Percentiles rank a stretch among this genome's conserved stretches.
Evolutionary conservation across 176 grass and related monocot species (phyloP).

Genomic region (Carex scoparia): DNA sequence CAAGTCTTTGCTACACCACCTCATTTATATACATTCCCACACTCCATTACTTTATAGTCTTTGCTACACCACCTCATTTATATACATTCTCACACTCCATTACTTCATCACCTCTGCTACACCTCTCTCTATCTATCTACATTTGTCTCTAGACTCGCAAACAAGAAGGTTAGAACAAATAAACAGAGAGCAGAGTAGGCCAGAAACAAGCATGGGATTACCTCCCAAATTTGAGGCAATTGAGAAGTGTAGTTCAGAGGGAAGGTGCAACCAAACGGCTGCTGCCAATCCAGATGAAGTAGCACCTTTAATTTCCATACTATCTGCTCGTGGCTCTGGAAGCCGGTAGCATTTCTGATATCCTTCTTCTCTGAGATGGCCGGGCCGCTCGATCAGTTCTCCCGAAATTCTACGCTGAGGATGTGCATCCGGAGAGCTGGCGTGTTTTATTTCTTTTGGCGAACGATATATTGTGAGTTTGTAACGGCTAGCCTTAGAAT

Average conservation of each 20-base stretch:
- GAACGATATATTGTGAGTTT: slow-evolving; percentile 31
- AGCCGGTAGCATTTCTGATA: slow-evolving; percentile 72
- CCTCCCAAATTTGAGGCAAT: slow-evolving; percentile 56
- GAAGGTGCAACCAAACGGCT: slow-evolving; percentile 58
- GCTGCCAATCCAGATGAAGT: slow-evolving; percentile 70
- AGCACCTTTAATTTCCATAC: slow-evolving; percentile 67
- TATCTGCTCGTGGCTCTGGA: slow-evolving; percentile 89
- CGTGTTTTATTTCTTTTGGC: slow-evolving; percentile 75
- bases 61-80: slow-evolving; percentile 35
- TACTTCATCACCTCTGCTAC: slow-evolving; percentile 14
- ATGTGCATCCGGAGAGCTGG: slow-evolving; percentile 98
- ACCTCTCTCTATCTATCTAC: slow-evolving; percentile 2
- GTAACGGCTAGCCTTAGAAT: slow-evolving; percentile 69
- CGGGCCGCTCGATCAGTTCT: slow-evolving; percentile 59
- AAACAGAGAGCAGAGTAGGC: slow-evolving; percentile 13
- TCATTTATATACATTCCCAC: slow-evolving; percentile 53
- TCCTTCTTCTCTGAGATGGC: slow-evolving; percentile 8
- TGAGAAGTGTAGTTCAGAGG: slow-evolving; percentile 64
- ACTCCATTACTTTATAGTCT: slow-evolving; percentile 26
- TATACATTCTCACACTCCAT: slow-evolving; percentile 29
- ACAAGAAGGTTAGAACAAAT: neutral
- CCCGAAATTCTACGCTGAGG: slow-evolving; percentile 81
- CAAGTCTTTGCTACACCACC: slow-evolving; percentile 29
- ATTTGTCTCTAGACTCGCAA: neutral
- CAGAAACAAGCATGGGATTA: slow-evolving; percentile 30